Percentiles rank a stretch among this genome's conserved stretches.
Evolutionary conservation across 306 rosid species (phyloP).

Genomic region (Trichosanthes truncata): DNA sequence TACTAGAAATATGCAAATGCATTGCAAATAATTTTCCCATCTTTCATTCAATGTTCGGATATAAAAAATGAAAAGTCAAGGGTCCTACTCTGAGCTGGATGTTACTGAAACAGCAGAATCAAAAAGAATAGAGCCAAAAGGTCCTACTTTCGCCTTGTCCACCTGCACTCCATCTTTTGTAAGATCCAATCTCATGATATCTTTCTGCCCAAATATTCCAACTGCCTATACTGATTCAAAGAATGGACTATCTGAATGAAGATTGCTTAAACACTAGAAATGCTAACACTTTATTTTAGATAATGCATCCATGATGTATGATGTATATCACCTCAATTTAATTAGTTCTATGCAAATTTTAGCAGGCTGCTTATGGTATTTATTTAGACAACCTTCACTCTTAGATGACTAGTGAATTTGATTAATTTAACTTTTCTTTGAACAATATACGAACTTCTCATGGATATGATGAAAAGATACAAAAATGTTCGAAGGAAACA

Average conservation of each 20-base stretch:
- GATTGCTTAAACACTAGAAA: slow-evolving; percentile 10
- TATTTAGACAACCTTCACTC: not conserved
- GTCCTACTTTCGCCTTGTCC: slow-evolving; percentile 93
- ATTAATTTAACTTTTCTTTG: not conserved
- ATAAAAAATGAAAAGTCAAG: slow-evolving; percentile 19
- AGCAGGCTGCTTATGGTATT: not conserved
- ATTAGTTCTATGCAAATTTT: not conserved
- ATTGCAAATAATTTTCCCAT: not conserved
- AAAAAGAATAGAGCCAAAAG: slow-evolving; percentile 72
- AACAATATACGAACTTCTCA: not conserved
- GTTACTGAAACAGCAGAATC: slow-evolving; percentile 94
- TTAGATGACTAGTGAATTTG: not conserved
- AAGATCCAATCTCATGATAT: slow-evolving; percentile 69
- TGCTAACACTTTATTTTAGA: not conserved
- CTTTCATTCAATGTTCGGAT: not conserved
- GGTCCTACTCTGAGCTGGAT: slow-evolving; percentile 47
- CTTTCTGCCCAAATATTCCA: slow-evolving; percentile 56
- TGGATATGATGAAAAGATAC: not conserved
- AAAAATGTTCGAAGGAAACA: not conserved
- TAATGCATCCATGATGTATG: not conserved
- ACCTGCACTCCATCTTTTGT: slow-evolving; percentile 40
- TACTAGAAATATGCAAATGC: not conserved
- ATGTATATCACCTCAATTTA: not conserved
- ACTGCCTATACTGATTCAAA: slow-evolving; percentile 42
- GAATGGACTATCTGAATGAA: slow-evolving; percentile 14